phyloP scores from a whole-genome alignment of 129 eudicot species.

The Arctium minus region DNA sequence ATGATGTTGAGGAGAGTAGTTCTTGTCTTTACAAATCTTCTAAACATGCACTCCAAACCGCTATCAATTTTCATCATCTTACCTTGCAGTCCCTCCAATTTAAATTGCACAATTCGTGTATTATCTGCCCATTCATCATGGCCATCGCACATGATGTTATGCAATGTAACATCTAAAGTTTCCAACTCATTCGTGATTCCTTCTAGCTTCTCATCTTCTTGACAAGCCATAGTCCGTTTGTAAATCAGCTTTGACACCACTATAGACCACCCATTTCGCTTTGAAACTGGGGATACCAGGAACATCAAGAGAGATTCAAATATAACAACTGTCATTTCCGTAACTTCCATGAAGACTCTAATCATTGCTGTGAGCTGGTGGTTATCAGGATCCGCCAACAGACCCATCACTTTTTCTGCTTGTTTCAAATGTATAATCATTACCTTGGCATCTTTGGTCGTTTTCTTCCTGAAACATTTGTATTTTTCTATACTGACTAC shows the following conservation, averaged over 20 bases:
- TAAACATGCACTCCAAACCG: slow-evolving; percentile 14
- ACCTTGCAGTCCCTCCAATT: neutral
- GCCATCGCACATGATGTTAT: neutral
- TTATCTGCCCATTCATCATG: neutral
- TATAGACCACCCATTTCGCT: slow-evolving; percentile 14
- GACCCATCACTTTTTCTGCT: neutral
- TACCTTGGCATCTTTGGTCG: slow-evolving; percentile 15
- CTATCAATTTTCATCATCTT: slow-evolving; percentile 7
- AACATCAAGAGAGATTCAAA: slow-evolving; percentile 19
- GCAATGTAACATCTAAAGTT: slow-evolving; percentile 13
- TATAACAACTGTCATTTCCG: slow-evolving; percentile 5
- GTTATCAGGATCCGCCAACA: slow-evolving; percentile 10
- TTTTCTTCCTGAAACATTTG: slow-evolving; percentile 24
- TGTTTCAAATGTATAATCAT: slow-evolving; percentile 13
- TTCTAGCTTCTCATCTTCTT: neutral
- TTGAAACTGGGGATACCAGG: slow-evolving; percentile 14
- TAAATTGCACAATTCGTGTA: neutral
- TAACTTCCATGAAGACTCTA: slow-evolving; percentile 22
- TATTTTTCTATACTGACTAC: slow-evolving; percentile 8
- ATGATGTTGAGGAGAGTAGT: slow-evolving; percentile 23
- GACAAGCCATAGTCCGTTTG: slow-evolving; percentile 14
- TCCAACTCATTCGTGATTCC: slow-evolving; percentile 20
- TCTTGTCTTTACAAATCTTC: slow-evolving; percentile 14
- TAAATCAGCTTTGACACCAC: slow-evolving; percentile 23
- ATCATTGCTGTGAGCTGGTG: slow-evolving; percentile 14